Base-by-base conservation (phyloP, 1,284 basidiomycete species). In the Malassezia vespertilionis region DNA sequence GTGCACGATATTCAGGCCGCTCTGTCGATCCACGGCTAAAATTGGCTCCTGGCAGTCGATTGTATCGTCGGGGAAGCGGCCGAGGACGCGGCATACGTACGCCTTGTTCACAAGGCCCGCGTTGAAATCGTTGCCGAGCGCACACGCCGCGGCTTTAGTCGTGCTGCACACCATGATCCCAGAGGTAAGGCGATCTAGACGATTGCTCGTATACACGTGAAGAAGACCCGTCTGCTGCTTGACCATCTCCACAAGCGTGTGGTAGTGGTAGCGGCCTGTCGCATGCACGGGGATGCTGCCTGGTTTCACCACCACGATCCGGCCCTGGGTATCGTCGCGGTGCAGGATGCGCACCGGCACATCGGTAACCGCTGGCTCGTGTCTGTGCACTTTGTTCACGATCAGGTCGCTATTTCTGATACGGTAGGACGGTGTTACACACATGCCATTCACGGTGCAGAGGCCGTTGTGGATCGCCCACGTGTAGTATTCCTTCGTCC, bases 91-190 rank as follows among this genome's bases (percentile, higher is more conserved):
- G 40, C 53, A 53, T 37, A 49, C 40, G 22, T 49, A 49, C 33
- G 46, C 46, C 18, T 72, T 72, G 33, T 64, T 63, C 67, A 97
- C 96, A 72, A 91, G 86, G 11, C 78, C 76, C 1, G 86, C 44
- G 2, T 56, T 56, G 15, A 69, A 69, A 23, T 61, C 57, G 9
- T 57, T 56, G 1, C 61, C 82, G 18, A 97, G 75, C 14, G 75
- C 71, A 17, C 80, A 77, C 0, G 89, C 86, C 21, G 84, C 78
- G 36, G 79, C 74, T 2, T 81, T 75, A 11, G 82, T 82, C 11
- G 89, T 76, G 0, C 88, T 86, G 44, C 95, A 77, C 56, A 99
- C 86, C 89, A 99, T 91, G 45, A 96, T 76, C 4, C 93, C 93
- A 0, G 87, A 91, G 0, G 93, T 97, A 15, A 97, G 76, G 40